Evolutionary conservation across 495 filamentous ascomycete genomes (phyloP).

Genomic region (Penicillium coffeae): DNA sequence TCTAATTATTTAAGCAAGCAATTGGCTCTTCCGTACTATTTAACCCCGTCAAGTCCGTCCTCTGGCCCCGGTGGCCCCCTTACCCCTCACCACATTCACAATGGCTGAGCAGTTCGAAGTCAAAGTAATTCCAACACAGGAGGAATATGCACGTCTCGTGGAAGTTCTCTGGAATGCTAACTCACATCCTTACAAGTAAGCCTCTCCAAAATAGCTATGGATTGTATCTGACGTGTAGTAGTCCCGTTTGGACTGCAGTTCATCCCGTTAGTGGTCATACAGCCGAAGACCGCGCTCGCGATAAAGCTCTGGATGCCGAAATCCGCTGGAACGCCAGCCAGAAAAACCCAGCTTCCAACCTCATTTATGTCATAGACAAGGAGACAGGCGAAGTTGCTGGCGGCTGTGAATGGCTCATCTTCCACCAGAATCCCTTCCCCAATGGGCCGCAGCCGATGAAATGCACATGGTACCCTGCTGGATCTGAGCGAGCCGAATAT

Average conservation of each 20-base stretch:
- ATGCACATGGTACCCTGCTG: conserved; percentile 15
- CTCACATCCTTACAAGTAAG: conserved; percentile 12
- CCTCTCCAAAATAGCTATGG: not conserved
- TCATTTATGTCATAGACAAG: conserved; percentile 14
- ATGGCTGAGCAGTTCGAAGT: conserved; percentile 4
- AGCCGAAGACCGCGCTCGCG: conserved; percentile 3
- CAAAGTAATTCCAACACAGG: not conserved
- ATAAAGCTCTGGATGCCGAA: conserved; percentile 10
- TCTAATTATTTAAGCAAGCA: not conserved
- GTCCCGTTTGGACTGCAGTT: conserved; percentile 11
- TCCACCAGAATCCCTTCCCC: conserved; percentile 17
- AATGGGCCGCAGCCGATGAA: conserved; percentile 9
- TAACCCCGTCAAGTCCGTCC: not conserved
- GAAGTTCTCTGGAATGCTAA: conserved; percentile 13
- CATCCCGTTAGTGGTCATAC: conserved; percentile 11
- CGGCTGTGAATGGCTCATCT: conserved; percentile 34
- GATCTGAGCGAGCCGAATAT: conserved; percentile 9
- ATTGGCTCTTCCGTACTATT: not conserved
- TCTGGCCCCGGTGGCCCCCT: no score
- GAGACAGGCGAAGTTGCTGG: conserved; percentile 20
- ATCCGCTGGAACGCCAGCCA: conserved; percentile 9
- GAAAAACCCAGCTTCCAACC: conserved; percentile 9
- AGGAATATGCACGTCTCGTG: conserved; percentile 6
- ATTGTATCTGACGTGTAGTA: not conserved
- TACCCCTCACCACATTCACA: not conserved